These are phyloP conservation scores for Fusarium keratoplasticum DNA, from an alignment of 2,329 filamentous ascomycete genomes.

Conservation along the genomic window DNA sequence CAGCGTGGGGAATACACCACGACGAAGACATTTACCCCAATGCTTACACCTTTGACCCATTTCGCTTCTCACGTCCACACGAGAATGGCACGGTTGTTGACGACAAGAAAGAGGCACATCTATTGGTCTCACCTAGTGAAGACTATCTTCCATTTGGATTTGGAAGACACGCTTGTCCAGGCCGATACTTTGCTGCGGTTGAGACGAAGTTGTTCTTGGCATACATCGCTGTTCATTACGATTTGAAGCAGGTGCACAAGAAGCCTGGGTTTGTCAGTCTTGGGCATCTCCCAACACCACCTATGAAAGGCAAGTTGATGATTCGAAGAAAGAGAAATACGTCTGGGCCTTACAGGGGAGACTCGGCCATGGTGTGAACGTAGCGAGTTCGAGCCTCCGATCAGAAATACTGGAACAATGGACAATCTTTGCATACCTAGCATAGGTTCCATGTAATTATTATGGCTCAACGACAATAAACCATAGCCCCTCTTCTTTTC, in stretches of 20 bases:
- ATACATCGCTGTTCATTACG: background rate
- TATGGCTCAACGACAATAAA: too few relatives aligned
- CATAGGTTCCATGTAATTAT: too few relatives aligned
- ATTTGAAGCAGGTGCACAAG: background rate
- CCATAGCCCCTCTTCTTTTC: too few relatives aligned
- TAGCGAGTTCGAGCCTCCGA: too few relatives aligned
- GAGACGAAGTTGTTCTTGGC: background rate
- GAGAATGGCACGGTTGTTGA: background rate
- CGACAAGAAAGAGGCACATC: background rate
- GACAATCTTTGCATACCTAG: too few relatives aligned
- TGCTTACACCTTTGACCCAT: background rate
- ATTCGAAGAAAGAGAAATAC: rapidly evolving
- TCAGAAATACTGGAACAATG: too few relatives aligned
- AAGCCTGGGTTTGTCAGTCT: background rate
- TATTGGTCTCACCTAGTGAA: background rate
- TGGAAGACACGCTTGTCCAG: background rate
- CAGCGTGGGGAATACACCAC: background rate
- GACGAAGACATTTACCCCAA: background rate
- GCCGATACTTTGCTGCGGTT: background rate
- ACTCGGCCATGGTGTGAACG: background rate
- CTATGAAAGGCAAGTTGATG: background rate
- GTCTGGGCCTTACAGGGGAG: background rate
- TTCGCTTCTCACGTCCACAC: background rate
- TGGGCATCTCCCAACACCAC: background rate
- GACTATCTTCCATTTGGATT: background rate